Evolutionary conservation across 169 alveolate species (phyloP), one percentile per base, ranked within the genome.

Genomic region (Eimeria sp.): DNA sequence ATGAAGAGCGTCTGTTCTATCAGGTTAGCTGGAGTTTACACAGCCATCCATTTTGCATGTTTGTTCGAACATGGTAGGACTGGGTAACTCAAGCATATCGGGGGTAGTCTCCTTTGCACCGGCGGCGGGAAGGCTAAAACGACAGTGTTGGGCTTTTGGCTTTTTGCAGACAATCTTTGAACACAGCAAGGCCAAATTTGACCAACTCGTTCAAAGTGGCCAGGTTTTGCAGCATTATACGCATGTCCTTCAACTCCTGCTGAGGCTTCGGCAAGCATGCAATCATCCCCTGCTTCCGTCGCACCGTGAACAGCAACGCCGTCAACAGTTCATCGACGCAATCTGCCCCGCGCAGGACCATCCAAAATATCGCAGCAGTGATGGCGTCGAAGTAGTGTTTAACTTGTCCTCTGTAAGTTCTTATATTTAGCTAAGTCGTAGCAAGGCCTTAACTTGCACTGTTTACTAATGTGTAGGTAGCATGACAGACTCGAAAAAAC

Each of bases 251-350:
- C 98, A 97, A 95, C 91, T 97, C 18, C 93, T 98, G 49, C 73
- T 98, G 20, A 97, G 99, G 80, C 88, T 98, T 70, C 97, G 99
- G 54, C 98, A 98, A 92, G 96, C 97, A 30, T 98, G 99, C 95
- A 97, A 98, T 87, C 99, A 98, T 78, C 98, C 98, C 18, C 87
- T 96, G 63, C 95, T 97, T 16, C 92, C 97, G 40, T 78, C 95
- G 16, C 88, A 95, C 54, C 86, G 97, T 27, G 97, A 96, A 40
- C 49, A 80, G 27, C 63, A 95, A 16, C 98, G 97, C 49, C 91
- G 92, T 58, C 76, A 83, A 6, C 92, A 83, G 49, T 90, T 94
- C 63, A 83, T 89, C 51, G 76, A 84, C 70, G 45, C 90, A 34
- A 20, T 83, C 58, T 89, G 96, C 54, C 73, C 95, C 40, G 51